Percentiles rank a stretch among this genome's conserved stretches.
These are phyloP conservation scores for Globisporangium spinosum DNA, from an alignment of 352 stramenopile genomes.

Conservation along the genomic window DNA sequence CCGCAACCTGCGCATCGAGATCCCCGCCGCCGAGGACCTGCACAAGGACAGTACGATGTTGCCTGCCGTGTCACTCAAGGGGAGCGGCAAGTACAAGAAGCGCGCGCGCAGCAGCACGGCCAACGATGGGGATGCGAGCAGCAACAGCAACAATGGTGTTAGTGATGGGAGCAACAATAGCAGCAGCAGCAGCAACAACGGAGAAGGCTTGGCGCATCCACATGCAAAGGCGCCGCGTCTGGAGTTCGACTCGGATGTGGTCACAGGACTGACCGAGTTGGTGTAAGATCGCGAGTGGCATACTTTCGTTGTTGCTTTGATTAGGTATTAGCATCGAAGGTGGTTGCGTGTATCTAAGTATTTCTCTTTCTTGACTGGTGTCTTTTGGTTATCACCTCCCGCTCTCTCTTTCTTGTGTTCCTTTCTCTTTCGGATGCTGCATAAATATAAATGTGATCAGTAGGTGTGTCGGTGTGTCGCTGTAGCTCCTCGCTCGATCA, in stretches of 20 bases:
- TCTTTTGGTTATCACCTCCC: not conserved
- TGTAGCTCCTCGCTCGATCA: not conserved
- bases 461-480: not conserved
- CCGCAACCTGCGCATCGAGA: conserved; percentile 71
- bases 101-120: conserved; percentile 27
- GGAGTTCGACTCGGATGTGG: conserved; percentile 60
- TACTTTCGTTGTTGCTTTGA: not conserved
- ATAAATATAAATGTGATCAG: conserved; percentile 1
- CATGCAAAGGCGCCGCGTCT: conserved; percentile 47
- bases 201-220: conserved; percentile 2
- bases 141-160: not conserved
- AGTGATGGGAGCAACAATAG: not conserved
- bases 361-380: not conserved
- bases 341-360: not conserved
- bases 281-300: conserved; percentile 23
- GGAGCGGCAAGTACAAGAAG: conserved; percentile 55
- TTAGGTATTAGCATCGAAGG: not conserved
- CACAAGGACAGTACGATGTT: conserved; percentile 65
- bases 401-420: not conserved
- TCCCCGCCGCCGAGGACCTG: conserved; percentile 62
- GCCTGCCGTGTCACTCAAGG: conserved; percentile 42
- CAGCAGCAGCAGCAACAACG: not conserved
- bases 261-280: conserved; percentile 52
- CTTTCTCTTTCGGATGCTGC: not conserved
- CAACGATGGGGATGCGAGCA: not conserved